phyloP scores from a whole-genome alignment of 305 asterid species.

The Fraxinus platypoda region DNA sequence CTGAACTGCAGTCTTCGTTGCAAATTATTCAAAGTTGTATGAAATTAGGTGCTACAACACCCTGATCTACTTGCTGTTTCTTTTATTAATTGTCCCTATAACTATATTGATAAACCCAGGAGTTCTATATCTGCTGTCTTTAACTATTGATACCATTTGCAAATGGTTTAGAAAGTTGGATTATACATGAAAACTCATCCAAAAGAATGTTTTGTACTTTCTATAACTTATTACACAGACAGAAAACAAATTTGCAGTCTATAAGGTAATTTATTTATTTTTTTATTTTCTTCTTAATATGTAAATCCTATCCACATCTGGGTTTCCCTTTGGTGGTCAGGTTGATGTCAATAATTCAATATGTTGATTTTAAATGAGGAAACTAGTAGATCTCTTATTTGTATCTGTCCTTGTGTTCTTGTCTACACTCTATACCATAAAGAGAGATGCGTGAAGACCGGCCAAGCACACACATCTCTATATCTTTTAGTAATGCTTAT shows the following conservation, averaged over 20 bases:
- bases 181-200: background rate
- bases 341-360: background rate
- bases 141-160: background rate
- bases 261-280: background rate
- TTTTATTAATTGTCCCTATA: background rate
- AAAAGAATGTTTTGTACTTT: background rate
- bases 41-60: background rate
- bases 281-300: background rate
- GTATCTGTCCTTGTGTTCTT: background rate
- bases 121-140: background rate
- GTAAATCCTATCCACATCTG: background rate
- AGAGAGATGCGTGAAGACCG: background rate
- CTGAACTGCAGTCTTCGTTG: background rate
- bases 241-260: background rate
- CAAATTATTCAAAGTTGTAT: background rate
- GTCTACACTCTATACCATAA: background rate
- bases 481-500: background rate
- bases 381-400: background rate
- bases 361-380: background rate
- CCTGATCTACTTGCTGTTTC: background rate
- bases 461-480: background rate
- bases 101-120: background rate
- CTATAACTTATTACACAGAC: background rate
- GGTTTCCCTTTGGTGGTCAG: background rate
- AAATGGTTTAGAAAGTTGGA: background rate